Evolutionary conservation across 345 rosid genomes (phyloP).

Genomic region (Citrus sinensis): DVS_A1.0 CM039169.1:32486001-32486500

Average conservation of each 20-base stretch:
- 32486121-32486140: neutral
- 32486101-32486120: no score
- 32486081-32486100: neutral
- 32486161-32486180: neutral
- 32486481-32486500: neutral
- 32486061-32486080: neutral
- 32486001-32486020: neutral
- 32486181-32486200: neutral
- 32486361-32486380: neutral
- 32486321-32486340: slow-evolving; percentile 18
- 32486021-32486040: neutral
- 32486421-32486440: neutral
- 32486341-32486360: slow-evolving; percentile 15
- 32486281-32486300: slow-evolving; percentile 15
- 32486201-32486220: slow-evolving; percentile 7
- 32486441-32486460: neutral
- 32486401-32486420: neutral
- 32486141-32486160: neutral
- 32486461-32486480: neutral
- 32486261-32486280: slow-evolving; percentile 17
- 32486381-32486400: neutral
- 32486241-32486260: slow-evolving; percentile 19
- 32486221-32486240: slow-evolving; percentile 18
- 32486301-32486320: slow-evolving; percentile 13
- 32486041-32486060: neutral